Evolutionary conservation across 2,329 filamentous ascomycete species (phyloP), one percentile per base, ranked within the genome.

Genomic region (Hypoxylon sp.): DNA sequence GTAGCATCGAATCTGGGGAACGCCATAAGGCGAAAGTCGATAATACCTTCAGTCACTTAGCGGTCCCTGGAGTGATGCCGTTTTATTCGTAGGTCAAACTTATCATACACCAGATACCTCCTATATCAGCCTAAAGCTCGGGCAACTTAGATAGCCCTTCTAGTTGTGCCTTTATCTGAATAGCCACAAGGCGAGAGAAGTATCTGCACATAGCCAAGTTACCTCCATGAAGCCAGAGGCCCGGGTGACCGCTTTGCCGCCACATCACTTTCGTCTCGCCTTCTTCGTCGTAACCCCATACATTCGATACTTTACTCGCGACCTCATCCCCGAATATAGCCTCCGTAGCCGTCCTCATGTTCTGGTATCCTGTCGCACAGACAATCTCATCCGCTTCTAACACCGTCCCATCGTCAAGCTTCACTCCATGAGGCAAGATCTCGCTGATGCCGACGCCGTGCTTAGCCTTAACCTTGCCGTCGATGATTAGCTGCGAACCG

Each of bases 201-300:
- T 87, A 87, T 14, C 89, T 81, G 63, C 87, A 90, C 56, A 91
- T 76, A 0, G 87, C 88, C 38, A 91, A 73, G 67, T 90, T 91
- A 0, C 90, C 89, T 0, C 88, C 89, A 68, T 90, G 87, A 69
- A 87, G 87, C 89, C 89, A 91, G 65, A 91, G 88, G 0, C 88
- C 87, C 0, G 87, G 86, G 60, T 90, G 88, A 0, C 89, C 89
- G 21, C 83, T 89, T 17, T 80, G 80, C 63, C 85, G 84, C 87
- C 88, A 91, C 68, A 87, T 86, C 38, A 78, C 83, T 6, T 85
- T 81, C 70, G 87, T 79, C 79, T 91, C 86, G 0, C 85, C 85
- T 67, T 86, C 84, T 0, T 76, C 71, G 46, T 90, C 87, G 63
- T 90, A 82, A 0, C 88, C 89, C 87, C 89, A 91, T 14, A 90